Evolutionary conservation across 2,329 filamentous ascomycete species (phyloP), one percentile per base, ranked within the genome.

Genomic region (Colletotrichum somersetense): DNA sequence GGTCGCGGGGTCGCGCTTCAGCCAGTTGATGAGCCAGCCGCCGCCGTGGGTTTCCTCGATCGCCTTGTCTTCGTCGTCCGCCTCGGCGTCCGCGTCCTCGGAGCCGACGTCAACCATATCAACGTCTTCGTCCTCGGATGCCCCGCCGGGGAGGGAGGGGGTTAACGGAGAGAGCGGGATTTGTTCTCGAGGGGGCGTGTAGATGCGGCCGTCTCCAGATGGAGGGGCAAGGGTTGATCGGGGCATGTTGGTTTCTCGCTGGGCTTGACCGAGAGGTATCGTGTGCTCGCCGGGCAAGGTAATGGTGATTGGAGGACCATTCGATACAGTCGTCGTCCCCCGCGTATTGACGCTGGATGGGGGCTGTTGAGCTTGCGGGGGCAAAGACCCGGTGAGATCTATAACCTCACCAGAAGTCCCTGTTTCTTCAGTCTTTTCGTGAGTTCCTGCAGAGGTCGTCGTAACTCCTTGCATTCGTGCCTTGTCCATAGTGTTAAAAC

Each of bases 21-120:
- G 71, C 64, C 40, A 33, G 63, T 72, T 53, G 8, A 62, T 66
- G 33, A 76, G 72, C 73, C 73, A 75, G 46, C 44, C 33, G 11
- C 62, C 62, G 35, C 69, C 62, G 38, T 66, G 57, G 18, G 53
- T 23, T 42, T 56, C 8, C 11, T 62, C 55, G 6, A 53, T 38
- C 14, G 40, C 18, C 18, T 30, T 20, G 11, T 16, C 58, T 14
- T 46, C 56, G 38, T 44, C 42, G 2, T 50, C 16, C 3, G 5
- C 59, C 5, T 23, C 33, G n/a, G 14, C 33, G 1, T 26, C 46
- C 5, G 35, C 23, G 23, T 63, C 16, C 0, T 44, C 16, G 38
- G 8, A 12, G n/a, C n/a, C 30, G 23, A 14, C 8, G 30, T 73
- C 72, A 14, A 48, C 8, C 69, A 72, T 72, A 16, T 72, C 53